A percentile compares a stretch with the other conserved stretches of the same genome.
These are phyloP conservation scores for Neurospora sp. DNA, from an alignment of 495 filamentous ascomycete species.

Conservation along the genomic window DNA sequence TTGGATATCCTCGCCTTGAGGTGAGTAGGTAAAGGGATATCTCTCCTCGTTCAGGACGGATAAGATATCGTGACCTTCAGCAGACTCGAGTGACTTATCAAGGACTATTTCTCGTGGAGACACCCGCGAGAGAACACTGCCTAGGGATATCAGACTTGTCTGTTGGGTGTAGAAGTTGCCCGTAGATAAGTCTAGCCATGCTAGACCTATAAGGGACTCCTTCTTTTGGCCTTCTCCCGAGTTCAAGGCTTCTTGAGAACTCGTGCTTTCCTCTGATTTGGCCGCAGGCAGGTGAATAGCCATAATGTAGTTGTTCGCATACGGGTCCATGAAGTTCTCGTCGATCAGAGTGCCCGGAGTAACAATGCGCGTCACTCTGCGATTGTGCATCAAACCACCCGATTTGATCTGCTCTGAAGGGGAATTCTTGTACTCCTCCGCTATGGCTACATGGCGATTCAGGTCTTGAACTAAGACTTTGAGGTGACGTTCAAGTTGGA, in stretches of 20 bases:
- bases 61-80: slow-evolving; percentile 30
- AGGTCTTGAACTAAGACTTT: slow-evolving; percentile 88
- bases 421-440: slow-evolving; percentile 76
- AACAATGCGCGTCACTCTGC: slow-evolving; percentile 74
- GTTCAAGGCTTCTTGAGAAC: background rate
- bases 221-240: background rate
- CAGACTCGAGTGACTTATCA: slow-evolving; percentile 46
- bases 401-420: slow-evolving; percentile 54
- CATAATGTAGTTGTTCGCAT: slow-evolving; percentile 84
- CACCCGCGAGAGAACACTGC: slow-evolving; percentile 71
- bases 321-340: slow-evolving; percentile 91
- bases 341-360: slow-evolving; percentile 94
- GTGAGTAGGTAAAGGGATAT: slow-evolving; percentile 46
- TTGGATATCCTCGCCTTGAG: slow-evolving; percentile 30
- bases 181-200: slow-evolving; percentile 92
- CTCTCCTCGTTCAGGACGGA: slow-evolving; percentile 44
- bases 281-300: slow-evolving; percentile 46
- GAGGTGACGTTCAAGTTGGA: slow-evolving; percentile 81
- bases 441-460: slow-evolving; percentile 82
- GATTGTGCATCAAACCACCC: slow-evolving; percentile 70
- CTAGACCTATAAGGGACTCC: slow-evolving; percentile 54
- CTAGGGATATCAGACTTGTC: slow-evolving; percentile 60
- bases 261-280: slow-evolving; percentile 2
- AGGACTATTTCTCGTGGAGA: slow-evolving; percentile 78
- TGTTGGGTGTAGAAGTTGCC: slow-evolving; percentile 83